A percentile compares a stretch with the other conserved stretches of the same genome.
Conservation (phyloP, 2,329 filamentous ascomycete species). For the Thermomyces lanuginosus region DNA sequence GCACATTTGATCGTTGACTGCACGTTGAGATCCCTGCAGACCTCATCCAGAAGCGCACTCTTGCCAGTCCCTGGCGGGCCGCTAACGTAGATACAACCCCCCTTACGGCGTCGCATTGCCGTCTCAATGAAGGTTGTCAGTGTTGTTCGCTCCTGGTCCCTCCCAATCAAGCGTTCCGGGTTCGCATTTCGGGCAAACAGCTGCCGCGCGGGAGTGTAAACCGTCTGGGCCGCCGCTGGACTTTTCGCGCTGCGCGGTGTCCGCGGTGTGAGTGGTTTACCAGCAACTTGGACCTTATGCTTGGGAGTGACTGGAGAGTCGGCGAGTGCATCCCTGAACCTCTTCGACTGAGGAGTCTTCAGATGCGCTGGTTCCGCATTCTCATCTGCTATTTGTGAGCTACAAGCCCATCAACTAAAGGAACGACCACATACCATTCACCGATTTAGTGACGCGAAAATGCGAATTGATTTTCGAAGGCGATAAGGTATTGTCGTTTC, state of each 20-base stretch:
- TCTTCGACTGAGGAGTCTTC: conserved; percentile 39
- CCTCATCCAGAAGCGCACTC: conserved; percentile 76
- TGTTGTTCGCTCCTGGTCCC: conserved; percentile 52
- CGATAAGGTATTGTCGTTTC: conserved; percentile 28
- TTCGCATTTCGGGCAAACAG: conserved; percentile 67
- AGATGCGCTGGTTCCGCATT: conserved; percentile 25
- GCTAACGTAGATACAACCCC: conserved; percentile 84
- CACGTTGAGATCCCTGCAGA: conserved; percentile 46
- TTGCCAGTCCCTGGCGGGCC: conserved; percentile 94
- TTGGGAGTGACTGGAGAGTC: conserved; percentile 59
- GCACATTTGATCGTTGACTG: conserved; percentile 44
- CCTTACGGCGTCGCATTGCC: conserved; percentile 42
- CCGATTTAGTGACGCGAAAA: conserved; percentile 23
- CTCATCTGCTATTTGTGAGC: conserved; percentile 22
- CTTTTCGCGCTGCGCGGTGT: conserved; percentile 64
- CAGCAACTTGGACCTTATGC: conserved; percentile 63
- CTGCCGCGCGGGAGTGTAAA: conserved; percentile 78
- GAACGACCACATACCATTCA: conserved; percentile 16
- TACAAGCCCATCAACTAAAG: background rate
- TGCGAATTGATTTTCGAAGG: conserved; percentile 32
- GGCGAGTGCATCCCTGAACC: conserved; percentile 56
- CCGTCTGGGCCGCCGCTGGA: conserved; percentile 46
- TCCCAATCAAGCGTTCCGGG: conserved; percentile 59
- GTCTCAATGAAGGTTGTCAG: conserved; percentile 53
- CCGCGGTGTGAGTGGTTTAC: conserved; percentile 57